Conservation (phyloP, 768 basidiomycete genomes). For the Boletus vinaceobasis region DNA sequence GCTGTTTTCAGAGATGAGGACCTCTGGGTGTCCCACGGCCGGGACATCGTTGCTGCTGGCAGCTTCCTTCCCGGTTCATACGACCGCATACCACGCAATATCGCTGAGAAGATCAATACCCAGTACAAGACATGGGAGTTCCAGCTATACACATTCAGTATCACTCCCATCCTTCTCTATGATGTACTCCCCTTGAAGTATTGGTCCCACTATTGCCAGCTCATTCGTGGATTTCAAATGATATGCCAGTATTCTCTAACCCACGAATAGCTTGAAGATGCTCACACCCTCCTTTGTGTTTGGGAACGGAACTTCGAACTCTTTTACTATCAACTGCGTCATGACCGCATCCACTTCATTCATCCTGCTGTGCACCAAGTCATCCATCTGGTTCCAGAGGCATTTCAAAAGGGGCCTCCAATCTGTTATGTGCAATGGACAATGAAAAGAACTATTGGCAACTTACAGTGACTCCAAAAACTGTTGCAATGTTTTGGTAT, state of each 20-base stretch:
- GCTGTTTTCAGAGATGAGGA: no score
- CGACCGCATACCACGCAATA: slow-evolving; percentile 23
- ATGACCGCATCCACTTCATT: slow-evolving; percentile 30
- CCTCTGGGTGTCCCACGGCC: no score
- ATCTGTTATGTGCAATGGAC: no score
- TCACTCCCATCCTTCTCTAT: slow-evolving; percentile 19
- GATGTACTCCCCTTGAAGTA: slow-evolving; percentile 10
- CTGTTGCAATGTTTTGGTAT: no score
- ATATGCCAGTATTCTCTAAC: slow-evolving; percentile 19
- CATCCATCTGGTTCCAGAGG: slow-evolving; percentile 17
- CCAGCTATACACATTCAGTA: slow-evolving; percentile 17
- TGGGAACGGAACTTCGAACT: slow-evolving; percentile 31
- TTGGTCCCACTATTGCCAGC: slow-evolving; percentile 20
- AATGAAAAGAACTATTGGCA: no score
- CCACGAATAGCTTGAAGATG: slow-evolving; percentile 11
- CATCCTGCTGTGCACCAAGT: slow-evolving; percentile 28
- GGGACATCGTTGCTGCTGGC: no score
- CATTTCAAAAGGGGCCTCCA: no score
- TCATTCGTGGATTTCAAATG: slow-evolving; percentile 20
- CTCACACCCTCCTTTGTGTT: no score
- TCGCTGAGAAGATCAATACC: slow-evolving; percentile 25
- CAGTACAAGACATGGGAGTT: slow-evolving; percentile 30
- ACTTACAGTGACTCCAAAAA: no score
- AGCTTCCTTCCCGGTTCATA: not conserved
- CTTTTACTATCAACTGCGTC: slow-evolving; percentile 23